Evolutionary conservation across 2,329 filamentous ascomycete species (phyloP).

Genomic region (Pseudogymnoascus sp.): DNA sequence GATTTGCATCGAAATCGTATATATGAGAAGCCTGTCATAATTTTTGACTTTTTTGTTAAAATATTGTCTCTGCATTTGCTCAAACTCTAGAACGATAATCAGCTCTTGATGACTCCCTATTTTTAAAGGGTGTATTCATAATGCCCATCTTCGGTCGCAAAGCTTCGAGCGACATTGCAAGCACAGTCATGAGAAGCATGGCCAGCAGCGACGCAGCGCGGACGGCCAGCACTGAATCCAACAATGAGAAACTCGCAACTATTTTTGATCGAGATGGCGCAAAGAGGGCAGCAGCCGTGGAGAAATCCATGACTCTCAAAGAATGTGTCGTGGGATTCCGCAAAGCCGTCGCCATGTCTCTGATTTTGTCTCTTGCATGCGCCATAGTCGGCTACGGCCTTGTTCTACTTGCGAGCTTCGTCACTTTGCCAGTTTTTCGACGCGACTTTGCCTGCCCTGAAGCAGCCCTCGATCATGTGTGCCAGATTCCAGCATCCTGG

Average conservation of each 20-base stretch:
- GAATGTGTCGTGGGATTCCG: conserved; percentile 75
- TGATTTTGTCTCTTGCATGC: conserved; percentile 78
- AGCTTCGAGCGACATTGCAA: background rate
- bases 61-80: background rate
- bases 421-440: conserved; percentile 23
- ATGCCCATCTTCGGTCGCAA: background rate
- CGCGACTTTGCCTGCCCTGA: conserved; percentile 24
- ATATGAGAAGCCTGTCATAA: conserved; percentile 1
- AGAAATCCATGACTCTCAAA: background rate
- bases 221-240: background rate
- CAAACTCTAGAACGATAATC: background rate
- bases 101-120: background rate
- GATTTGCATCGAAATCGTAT: background rate
- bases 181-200: background rate
- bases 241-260: background rate
- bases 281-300: background rate
- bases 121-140: conserved; percentile 2
- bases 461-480: conserved; percentile 24
- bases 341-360: conserved; percentile 72
- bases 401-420: conserved; percentile 71
- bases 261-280: background rate
- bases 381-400: conserved; percentile 84
- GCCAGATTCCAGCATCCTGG: conserved; percentile 34
- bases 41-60: background rate
- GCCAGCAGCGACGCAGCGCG: background rate